Percentiles rank a stretch among this genome's conserved stretches.
These are phyloP conservation scores for Endotrypanum monterogeii DNA, from an alignment of 208 protist species.

Conservation along the genomic window DNA sequence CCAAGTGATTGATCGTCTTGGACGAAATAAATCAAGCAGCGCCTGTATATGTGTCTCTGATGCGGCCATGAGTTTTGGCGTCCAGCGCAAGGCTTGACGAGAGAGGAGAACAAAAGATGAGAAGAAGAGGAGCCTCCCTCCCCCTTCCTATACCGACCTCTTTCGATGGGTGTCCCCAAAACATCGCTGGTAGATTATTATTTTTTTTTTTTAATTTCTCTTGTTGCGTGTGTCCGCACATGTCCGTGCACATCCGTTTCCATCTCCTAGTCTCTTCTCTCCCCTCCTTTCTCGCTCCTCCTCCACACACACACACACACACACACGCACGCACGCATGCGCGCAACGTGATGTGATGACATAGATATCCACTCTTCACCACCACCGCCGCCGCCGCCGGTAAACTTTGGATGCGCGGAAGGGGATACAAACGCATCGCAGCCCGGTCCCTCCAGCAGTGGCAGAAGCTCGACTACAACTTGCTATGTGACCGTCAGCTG, in stretches of 20 bases:
- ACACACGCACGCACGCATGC: neutral
- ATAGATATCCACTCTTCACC: neutral
- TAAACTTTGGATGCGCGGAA: constrained; percentile 15
- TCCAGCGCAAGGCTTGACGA: neutral
- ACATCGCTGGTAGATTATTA: neutral
- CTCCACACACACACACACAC: neutral
- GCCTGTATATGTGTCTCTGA: neutral
- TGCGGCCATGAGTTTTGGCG: neutral
- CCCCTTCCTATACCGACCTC: neutral
- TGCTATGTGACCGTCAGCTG: constrained; percentile 5
- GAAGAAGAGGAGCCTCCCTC: too few species aligned
- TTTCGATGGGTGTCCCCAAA: neutral
- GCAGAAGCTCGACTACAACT: constrained; percentile 16
- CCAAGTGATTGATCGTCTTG: too few species aligned
- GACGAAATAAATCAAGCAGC: too few species aligned
- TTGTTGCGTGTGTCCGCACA: neutral
- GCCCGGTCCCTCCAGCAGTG: constrained; percentile 17
- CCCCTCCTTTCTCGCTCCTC: neutral
- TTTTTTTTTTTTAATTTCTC: too few species aligned
- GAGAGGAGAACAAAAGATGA: neutral
- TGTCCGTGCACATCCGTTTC: neutral
- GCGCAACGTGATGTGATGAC: neutral
- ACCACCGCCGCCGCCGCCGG: too few species aligned
- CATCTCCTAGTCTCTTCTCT: neutral
- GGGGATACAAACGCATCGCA: constrained; percentile 7